These are phyloP conservation scores for Avena atlantica DNA, from an alignment of 176 grass and related monocot genomes.

Conservation along the genomic window DNA sequence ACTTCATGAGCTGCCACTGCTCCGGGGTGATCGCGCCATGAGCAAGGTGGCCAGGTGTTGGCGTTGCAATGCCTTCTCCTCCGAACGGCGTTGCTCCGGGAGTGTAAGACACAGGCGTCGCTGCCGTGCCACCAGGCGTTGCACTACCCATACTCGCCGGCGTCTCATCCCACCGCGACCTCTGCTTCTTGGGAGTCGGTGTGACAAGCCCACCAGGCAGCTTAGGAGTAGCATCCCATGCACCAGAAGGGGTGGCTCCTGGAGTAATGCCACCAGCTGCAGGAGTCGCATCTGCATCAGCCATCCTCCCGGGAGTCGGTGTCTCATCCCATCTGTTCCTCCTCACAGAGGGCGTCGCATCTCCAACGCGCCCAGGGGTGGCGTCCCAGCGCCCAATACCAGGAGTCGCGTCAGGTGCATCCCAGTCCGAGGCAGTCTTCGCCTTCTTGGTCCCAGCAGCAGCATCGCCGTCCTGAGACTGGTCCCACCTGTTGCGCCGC, in stretches of 20 bases:
- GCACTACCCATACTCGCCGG: conserved; percentile 75
- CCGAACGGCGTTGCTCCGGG: conserved; percentile 78
- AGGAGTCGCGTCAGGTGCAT: conserved; percentile 80
- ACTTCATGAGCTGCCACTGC: conserved; percentile 85
- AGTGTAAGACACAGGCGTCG: conserved; percentile 43
- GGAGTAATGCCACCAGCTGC: conserved; percentile 72
- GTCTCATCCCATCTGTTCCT: conserved; percentile 99
- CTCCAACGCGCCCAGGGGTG: conserved; percentile 75
- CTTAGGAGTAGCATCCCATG: conserved; percentile 96
- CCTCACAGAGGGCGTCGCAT: conserved; percentile 72
- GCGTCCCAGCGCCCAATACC: conserved; percentile 88
- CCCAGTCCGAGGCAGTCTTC: conserved; percentile 79
- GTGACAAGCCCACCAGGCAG: conserved; percentile 80
- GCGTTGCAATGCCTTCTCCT: conserved; percentile 67
- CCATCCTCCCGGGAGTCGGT: conserved; percentile 85
- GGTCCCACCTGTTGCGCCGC: conserved; percentile 93
- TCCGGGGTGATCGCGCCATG: conserved; percentile 84
- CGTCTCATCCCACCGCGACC: conserved; percentile 96
- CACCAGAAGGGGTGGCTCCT: conserved; percentile 80
- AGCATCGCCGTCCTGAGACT: conserved; percentile 79
- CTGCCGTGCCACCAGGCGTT: conserved; percentile 56
- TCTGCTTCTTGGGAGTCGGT: conserved; percentile 91
- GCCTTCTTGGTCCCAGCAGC: conserved; percentile 63
- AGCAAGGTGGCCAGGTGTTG: conserved; percentile 55
- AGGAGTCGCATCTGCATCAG: conserved; percentile 89